Conservation (phyloP, 1,139 yeast species). For the Scheffersomyces cryptocercus region DNA sequence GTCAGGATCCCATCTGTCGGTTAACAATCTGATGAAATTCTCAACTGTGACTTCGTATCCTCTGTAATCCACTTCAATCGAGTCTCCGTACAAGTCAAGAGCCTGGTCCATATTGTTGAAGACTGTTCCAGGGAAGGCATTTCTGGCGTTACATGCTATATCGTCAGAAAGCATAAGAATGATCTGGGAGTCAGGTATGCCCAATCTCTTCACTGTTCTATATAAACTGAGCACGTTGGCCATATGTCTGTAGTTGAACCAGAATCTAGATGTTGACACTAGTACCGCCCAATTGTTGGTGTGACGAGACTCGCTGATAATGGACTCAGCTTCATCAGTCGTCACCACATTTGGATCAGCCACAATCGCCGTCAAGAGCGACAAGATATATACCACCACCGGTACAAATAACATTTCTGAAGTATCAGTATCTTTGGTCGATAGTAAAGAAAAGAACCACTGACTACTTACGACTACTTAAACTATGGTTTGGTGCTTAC, state of each 20-base stretch:
- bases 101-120: constrained; percentile 93
- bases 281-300: constrained; percentile 94
- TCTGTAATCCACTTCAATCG: constrained; percentile 92
- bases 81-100: constrained; percentile 91
- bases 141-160: constrained; percentile 94
- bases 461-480: too few species aligned
- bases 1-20: constrained; percentile 93
- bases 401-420: too few species aligned
- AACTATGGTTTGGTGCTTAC: too few species aligned
- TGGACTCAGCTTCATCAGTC: constrained; percentile 22
- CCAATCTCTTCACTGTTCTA: constrained; percentile 91
- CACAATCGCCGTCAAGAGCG: not conserved
- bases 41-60: constrained; percentile 99
- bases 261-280: constrained; percentile 92
- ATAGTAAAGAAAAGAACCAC: too few species aligned
- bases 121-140: constrained; percentile 94
- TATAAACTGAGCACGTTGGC: constrained; percentile 94
- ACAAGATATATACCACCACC: too few species aligned
- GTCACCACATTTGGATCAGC: constrained; percentile 12
- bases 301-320: constrained; percentile 45
- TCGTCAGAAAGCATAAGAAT: constrained; percentile 95
- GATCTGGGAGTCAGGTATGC: constrained; percentile 97
- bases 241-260: constrained; percentile 98
- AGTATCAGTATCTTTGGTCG: too few species aligned
- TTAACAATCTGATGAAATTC: constrained; percentile 81